phyloP scores from a whole-genome alignment of 2,329 filamentous ascomycete genomes.

The Colletotrichum shisoi region DNA sequence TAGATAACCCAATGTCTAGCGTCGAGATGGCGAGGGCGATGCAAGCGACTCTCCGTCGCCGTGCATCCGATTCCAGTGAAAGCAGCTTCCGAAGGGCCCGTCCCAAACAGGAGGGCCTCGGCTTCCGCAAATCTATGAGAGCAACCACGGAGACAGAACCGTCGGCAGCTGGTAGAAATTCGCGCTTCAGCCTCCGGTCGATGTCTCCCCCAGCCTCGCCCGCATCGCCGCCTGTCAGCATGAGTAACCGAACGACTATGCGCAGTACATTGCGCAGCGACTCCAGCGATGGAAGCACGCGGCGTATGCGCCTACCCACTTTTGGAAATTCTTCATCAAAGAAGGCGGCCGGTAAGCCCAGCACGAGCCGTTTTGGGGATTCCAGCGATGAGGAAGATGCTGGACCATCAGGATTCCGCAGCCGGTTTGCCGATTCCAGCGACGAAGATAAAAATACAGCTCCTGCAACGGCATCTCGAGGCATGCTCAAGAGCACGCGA shows the following conservation, averaged over 20 bases:
- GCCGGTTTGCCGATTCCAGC: conserved; percentile 76
- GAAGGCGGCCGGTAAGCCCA: conserved; percentile 45
- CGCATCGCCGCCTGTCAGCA: conserved; percentile 52
- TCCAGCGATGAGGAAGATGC: conserved; percentile 68
- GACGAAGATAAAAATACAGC: conserved; percentile 71
- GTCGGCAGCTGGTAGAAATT: conserved; percentile 22
- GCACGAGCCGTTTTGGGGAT: conserved; percentile 66
- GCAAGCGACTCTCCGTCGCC: conserved; percentile 57
- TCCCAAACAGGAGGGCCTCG: conserved; percentile 58
- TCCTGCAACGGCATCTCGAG: conserved; percentile 74
- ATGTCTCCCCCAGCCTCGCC: conserved; percentile 69
- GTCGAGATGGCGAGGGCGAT: conserved; percentile 37
- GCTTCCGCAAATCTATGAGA: conserved; percentile 80
- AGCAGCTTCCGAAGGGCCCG: conserved; percentile 81
- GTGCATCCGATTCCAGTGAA: conserved; percentile 72
- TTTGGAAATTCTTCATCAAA: conserved; percentile 52
- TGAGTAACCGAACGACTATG: conserved; percentile 56
- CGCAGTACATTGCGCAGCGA: conserved; percentile 53
- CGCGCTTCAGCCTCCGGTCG: conserved; percentile 72
- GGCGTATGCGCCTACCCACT: conserved; percentile 53
- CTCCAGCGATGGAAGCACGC: conserved; percentile 49
- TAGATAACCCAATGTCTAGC: conserved; percentile 35
- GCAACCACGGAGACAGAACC: conserved; percentile 55
- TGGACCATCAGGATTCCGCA: conserved; percentile 53
- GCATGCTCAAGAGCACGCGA: conserved; percentile 50